These are phyloP conservation scores for Ophiostoma perfectum DNA, from an alignment of 2,329 filamentous ascomycete genomes.

Conservation along the genomic window DNA sequence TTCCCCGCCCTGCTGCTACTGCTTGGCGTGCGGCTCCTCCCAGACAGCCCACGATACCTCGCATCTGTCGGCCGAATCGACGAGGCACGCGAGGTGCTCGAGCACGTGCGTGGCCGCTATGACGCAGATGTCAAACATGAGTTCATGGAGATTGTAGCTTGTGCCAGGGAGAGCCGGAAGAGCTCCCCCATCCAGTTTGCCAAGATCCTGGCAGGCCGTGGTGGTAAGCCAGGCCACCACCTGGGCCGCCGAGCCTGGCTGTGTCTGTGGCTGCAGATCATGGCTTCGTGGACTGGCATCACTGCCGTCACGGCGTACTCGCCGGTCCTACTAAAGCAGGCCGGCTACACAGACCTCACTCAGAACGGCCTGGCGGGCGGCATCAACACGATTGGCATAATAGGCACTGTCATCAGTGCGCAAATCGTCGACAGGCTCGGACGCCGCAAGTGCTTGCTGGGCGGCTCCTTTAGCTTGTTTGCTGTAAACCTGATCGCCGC, in stretches of 20 bases:
- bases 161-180: slow-evolving; percentile 37
- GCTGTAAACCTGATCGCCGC: slow-evolving; percentile 38
- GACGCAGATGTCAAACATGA: slow-evolving; percentile 37
- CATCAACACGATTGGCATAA: slow-evolving; percentile 47
- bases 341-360: slow-evolving; percentile 37
- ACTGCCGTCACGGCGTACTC: slow-evolving; percentile 39
- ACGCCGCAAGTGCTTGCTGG: slow-evolving; percentile 39
- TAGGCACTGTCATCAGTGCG: slow-evolving; percentile 47
- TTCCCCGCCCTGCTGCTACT: slow-evolving; percentile 40
- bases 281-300: slow-evolving; percentile 43
- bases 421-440: slow-evolving; percentile 48
- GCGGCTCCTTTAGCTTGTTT: slow-evolving; percentile 37
- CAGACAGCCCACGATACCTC: slow-evolving; percentile 41
- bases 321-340: slow-evolving; percentile 33
- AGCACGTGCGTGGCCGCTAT: slow-evolving; percentile 33
- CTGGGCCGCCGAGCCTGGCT: slow-evolving; percentile 39
- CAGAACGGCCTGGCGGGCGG: slow-evolving; percentile 46
- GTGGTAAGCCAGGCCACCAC: slow-evolving; percentile 34
- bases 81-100: slow-evolving; percentile 32
- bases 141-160: slow-evolving; percentile 39
- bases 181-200: slow-evolving; percentile 36
- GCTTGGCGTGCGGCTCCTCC: slow-evolving; percentile 38
- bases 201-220: slow-evolving; percentile 37
- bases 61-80: slow-evolving; percentile 27
- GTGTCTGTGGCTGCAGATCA: slow-evolving; percentile 39